These are phyloP conservation scores for Daldinia childiae DNA, from an alignment of 495 filamentous ascomycete species.

Conservation along the genomic window DNA sequence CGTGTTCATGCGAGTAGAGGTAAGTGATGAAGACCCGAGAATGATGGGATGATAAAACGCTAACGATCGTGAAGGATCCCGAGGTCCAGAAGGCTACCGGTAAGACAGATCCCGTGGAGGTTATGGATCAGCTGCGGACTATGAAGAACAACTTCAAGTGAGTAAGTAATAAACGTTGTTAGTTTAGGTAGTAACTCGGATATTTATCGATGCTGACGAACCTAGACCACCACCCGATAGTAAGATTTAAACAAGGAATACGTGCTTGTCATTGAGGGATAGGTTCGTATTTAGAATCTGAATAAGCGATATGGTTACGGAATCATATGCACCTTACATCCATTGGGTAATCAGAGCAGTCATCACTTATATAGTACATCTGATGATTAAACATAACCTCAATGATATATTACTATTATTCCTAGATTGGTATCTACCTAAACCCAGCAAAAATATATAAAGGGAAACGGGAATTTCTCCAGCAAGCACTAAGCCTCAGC, in stretches of 20 bases:
- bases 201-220: slow-evolving; percentile 16
- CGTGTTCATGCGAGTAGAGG: slow-evolving; percentile 92
- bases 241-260: slow-evolving; percentile 30
- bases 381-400: neutral
- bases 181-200: neutral
- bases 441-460: too few relatives aligned
- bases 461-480: slow-evolving; percentile 35
- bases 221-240: slow-evolving; percentile 40
- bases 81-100: slow-evolving; percentile 85
- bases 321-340: neutral
- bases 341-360: neutral
- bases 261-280: neutral
- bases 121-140: slow-evolving; percentile 86
- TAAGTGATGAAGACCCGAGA: slow-evolving; percentile 51
- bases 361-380: neutral
- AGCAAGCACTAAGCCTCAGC: slow-evolving; percentile 45
- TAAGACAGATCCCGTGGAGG: slow-evolving; percentile 81
- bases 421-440: too few relatives aligned
- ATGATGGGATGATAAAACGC: neutral
- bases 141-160: slow-evolving; percentile 91
- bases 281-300: neutral
- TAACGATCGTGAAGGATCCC: slow-evolving; percentile 68
- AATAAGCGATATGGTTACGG: neutral
- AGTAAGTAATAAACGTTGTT: slow-evolving; percentile 47
- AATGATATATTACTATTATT: neutral